These are phyloP conservation scores for slime mould (Dictyostelium discoideum) DNA, from an alignment of 78 protist genomes.

Conservation along the genomic window dicty_2.7 NC_007089.4:3433501-3434000, in stretches of 20 bases:
- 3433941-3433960: neutral
- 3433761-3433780: constrained; percentile 91
- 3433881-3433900: neutral
- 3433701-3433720: constrained; percentile 98
- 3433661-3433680: constrained; percentile 90
- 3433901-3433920: neutral
- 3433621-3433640: constrained; percentile 99
- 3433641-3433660: constrained; percentile 99
- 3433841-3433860: neutral
- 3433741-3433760: constrained; percentile 98
- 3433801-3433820: no score
- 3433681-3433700: constrained; percentile 97
- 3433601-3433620: constrained; percentile 89
- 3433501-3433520: constrained; percentile 99
- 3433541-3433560: constrained; percentile 99
- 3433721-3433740: constrained; percentile 99
- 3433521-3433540: constrained; percentile 97
- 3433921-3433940: neutral
- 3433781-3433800: constrained; percentile 77
- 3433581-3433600: constrained; percentile 57
- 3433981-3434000: neutral
- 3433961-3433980: neutral
- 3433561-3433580: constrained; percentile 91
- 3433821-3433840: neutral
- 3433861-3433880: neutral